A percentile compares a stretch with the other conserved stretches of the same genome.
phyloP scores from a whole-genome alignment of 306 rosid genomes.

The Prunus davidiana region DNA sequence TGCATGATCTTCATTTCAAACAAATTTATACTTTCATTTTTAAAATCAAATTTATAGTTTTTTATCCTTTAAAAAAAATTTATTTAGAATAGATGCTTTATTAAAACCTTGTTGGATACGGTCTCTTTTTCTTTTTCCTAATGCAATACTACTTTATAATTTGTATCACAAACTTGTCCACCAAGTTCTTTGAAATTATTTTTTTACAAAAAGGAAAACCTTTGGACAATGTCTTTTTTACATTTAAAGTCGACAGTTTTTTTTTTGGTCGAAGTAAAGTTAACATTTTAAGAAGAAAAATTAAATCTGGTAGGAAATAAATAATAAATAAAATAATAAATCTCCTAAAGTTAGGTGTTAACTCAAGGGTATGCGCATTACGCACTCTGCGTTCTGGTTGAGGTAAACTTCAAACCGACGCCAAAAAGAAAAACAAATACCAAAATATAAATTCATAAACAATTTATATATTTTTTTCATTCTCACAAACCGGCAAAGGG shows the following conservation, averaged over 20 bases:
- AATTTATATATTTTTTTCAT: background rate
- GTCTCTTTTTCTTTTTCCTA: background rate
- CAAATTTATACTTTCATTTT: no score
- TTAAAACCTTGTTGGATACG: background rate
- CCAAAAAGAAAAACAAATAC: background rate
- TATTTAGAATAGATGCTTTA: no score
- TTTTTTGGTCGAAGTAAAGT: no score
- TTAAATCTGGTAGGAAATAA: no score
- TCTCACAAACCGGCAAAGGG: conserved; percentile 22
- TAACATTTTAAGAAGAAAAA: no score
- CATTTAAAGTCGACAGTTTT: no score
- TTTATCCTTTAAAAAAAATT: no score
- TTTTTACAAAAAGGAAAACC: no score
- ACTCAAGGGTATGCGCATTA: background rate
- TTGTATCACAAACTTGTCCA: background rate
- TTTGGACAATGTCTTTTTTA: no score
- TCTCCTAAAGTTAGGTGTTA: no score
- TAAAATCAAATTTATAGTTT: no score
- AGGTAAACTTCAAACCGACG: conserved; percentile 4
- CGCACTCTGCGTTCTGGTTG: background rate
- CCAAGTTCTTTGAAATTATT: background rate
- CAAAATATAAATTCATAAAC: conserved; percentile 1
- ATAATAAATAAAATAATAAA: no score
- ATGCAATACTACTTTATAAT: background rate
- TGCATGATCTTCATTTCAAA: background rate